Conservation (phyloP, 306 rosid species). For the Spatholobus suberectus region DNA sequence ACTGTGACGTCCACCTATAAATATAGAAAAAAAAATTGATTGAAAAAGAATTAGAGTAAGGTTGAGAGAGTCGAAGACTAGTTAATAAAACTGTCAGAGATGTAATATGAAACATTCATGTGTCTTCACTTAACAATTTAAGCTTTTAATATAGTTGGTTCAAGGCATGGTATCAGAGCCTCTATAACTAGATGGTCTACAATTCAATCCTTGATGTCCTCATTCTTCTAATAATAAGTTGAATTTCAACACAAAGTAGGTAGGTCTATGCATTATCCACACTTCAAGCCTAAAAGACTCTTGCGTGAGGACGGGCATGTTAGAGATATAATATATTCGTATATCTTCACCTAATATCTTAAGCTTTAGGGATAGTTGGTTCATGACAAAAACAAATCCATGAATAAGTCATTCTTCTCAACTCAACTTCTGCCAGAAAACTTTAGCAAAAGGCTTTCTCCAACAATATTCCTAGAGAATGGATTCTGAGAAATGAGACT, state of each 20-base stretch:
- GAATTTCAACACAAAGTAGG: background rate
- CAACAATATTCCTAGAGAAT: background rate
- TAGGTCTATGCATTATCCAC: background rate
- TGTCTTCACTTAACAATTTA: background rate
- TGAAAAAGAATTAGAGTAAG: conserved; percentile 1
- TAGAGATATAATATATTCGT: background rate
- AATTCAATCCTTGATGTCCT: background rate
- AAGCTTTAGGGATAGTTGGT: background rate
- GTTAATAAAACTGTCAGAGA: background rate
- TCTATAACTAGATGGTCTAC: background rate
- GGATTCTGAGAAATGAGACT: background rate
- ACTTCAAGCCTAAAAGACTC: background rate
- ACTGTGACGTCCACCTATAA: conserved; percentile 68
- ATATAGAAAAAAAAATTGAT: conserved; percentile 33
- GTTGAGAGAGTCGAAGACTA: conserved; percentile 7
- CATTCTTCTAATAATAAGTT: background rate
- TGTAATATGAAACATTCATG: background rate
- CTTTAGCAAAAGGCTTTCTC: conserved; percentile 3
- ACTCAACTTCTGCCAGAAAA: conserved; percentile 11
- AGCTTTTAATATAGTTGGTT: background rate
- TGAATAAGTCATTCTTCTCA: background rate
- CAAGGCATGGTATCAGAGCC: background rate
- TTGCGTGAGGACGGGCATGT: background rate
- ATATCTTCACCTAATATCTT: background rate
- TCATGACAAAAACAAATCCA: conserved; percentile 11